These are phyloP conservation scores for Acer campestre DNA, from an alignment of 345 rosid genomes.

Conservation along the genomic window DNA sequence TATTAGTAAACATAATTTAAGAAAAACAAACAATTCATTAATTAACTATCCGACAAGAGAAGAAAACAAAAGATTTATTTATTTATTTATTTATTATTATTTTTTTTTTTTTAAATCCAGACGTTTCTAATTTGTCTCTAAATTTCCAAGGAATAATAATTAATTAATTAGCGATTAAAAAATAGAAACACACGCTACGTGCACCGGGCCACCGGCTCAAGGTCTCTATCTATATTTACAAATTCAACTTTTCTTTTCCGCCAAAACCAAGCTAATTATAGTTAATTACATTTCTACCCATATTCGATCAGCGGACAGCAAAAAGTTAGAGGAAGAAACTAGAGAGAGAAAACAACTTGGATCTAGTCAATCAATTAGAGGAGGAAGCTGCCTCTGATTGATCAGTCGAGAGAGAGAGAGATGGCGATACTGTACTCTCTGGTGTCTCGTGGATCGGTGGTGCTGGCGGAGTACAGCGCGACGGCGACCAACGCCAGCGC, in stretches of 20 bases:
- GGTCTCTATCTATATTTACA: not conserved
- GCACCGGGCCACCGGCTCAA: not conserved
- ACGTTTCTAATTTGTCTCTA: not conserved
- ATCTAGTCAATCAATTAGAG: not conserved
- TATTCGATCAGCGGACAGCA: not conserved
- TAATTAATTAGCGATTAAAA: not conserved
- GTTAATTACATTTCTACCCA: slow-evolving; percentile 1
- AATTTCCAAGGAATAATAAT: not conserved
- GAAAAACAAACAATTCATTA: not conserved
- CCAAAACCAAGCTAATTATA: slow-evolving; percentile 6
- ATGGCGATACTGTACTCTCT: slow-evolving; percentile 94
- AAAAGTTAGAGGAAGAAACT: too few species aligned
- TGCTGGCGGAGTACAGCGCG: slow-evolving; percentile 81
- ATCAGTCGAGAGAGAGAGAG: not conserved
- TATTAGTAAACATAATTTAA: not conserved
- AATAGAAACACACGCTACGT: not conserved
- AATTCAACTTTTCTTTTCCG: slow-evolving; percentile 13
- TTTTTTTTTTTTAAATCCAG: too few species aligned
- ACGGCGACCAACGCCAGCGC: slow-evolving; percentile 82
- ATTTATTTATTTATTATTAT: too few species aligned
- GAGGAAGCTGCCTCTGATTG: not conserved
- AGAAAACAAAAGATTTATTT: not conserved
- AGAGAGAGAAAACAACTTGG: not conserved
- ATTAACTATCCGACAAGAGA: not conserved
- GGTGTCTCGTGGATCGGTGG: slow-evolving; percentile 89